Percentiles rank a stretch among this genome's conserved stretches.
phyloP scores from a whole-genome alignment of 345 rosid genomes.

The Eucalyptus pauciflora region DNA sequence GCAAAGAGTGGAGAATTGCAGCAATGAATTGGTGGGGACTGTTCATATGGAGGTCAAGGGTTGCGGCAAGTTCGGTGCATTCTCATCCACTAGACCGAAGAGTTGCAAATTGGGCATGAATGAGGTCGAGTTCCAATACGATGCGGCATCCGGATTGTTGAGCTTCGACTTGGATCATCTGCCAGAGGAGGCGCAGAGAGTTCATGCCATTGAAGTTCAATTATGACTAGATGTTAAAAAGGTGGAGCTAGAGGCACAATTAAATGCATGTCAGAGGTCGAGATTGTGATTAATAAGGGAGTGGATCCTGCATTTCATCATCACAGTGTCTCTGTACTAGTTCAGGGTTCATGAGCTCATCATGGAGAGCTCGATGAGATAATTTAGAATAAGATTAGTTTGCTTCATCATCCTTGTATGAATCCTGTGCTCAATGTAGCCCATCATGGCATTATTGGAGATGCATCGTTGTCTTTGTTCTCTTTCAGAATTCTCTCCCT shows the following conservation, averaged over 20 bases:
- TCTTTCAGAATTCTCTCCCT: background rate
- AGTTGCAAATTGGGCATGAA: slow-evolving; percentile 42
- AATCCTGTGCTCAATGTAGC: background rate
- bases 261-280: background rate
- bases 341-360: background rate
- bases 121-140: slow-evolving; percentile 38
- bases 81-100: slow-evolving; percentile 58
- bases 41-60: slow-evolving; percentile 57
- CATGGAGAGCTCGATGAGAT: background rate
- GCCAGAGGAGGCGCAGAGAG: slow-evolving; percentile 31
- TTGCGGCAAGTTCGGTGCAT: slow-evolving; percentile 71
- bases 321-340: no score
- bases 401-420: background rate
- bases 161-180: slow-evolving; percentile 23
- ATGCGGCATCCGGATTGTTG: slow-evolving; percentile 36
- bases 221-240: background rate
- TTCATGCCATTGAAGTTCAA: slow-evolving; percentile 38
- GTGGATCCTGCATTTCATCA: background rate
- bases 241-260: background rate
- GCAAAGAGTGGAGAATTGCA: slow-evolving; percentile 7
- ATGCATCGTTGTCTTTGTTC: background rate
- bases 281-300: background rate
- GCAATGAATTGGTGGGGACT: slow-evolving; percentile 29
- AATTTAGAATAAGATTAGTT: background rate
- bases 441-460: background rate